Evolutionary conservation across 148 eudicot species (phyloP).

Genomic region (Cornus suecica): DNA sequence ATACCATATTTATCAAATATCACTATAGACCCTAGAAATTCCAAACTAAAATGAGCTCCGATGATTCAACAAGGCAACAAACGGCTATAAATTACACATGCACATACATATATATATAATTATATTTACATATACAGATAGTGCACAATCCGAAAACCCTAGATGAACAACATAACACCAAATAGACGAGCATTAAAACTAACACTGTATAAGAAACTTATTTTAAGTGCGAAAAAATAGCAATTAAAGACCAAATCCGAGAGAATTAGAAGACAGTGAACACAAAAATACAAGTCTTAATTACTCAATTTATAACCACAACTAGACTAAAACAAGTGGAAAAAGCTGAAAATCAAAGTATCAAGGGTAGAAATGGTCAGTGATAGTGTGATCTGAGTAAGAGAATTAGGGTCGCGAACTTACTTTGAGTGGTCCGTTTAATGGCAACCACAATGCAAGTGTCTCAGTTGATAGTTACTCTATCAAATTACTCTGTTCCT

Average conservation of each 20-base stretch:
- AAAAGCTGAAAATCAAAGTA: conserved; percentile 3
- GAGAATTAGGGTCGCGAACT: conserved; percentile 20
- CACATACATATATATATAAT: too few relatives aligned
- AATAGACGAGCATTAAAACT: conserved; percentile 5
- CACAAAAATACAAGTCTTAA: conserved; percentile 11
- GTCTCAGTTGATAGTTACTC: background rate
- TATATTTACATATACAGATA: conserved; percentile 9
- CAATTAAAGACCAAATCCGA: conserved; percentile 14
- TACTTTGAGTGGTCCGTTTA: conserved; percentile 13
- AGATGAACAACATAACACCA: conserved; percentile 15
- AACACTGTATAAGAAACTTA: background rate
- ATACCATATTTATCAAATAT: background rate
- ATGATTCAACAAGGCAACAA: background rate
- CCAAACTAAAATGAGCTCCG: conserved; percentile 9
- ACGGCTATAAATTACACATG: conserved; percentile 7
- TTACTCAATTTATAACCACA: conserved; percentile 11
- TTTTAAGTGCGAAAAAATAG: background rate
- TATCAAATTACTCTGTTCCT: conserved; percentile 8
- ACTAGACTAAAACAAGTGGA: conserved; percentile 8
- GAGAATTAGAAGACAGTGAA: background rate
- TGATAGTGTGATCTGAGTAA: conserved; percentile 25
- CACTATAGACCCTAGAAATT: background rate
- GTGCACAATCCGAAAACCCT: conserved; percentile 31
- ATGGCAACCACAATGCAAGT: conserved; percentile 32
- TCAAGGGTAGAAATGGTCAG: background rate